These are phyloP conservation scores for Yueomyces sp. DNA, from an alignment of 805 yeast species.

Conservation along the genomic window DNA sequence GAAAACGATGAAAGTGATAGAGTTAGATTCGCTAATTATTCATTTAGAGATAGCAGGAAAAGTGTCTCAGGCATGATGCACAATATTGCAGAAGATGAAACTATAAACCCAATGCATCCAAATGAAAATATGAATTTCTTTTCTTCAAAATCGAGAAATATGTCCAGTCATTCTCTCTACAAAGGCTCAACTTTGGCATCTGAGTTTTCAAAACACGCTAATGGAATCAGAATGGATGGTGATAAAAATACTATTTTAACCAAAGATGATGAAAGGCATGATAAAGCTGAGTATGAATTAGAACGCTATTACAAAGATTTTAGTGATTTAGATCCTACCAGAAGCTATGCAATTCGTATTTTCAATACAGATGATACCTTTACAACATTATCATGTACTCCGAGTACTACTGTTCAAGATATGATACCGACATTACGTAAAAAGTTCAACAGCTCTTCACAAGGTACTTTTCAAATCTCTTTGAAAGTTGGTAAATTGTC, in stretches of 20 bases:
- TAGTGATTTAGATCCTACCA: constrained; percentile 20
- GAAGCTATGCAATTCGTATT: constrained; percentile 42
- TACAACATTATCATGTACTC: constrained; percentile 62
- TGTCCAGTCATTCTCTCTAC: neutral
- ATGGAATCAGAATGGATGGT: neutral
- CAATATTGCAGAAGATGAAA: neutral
- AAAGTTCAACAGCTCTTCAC: constrained; percentile 60
- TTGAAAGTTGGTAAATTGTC: constrained; percentile 65
- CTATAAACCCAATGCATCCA: neutral
- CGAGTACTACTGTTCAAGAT: constrained; percentile 66
- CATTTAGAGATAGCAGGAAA: neutral
- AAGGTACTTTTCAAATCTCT: constrained; percentile 63
- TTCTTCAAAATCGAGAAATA: neutral
- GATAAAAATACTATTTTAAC: neutral
- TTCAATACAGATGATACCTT: constrained; percentile 80
- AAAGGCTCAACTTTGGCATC: neutral
- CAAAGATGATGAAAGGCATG: constrained; percentile 20
- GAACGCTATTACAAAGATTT: constrained; percentile 26
- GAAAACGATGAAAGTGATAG: neutral
- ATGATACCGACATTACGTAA: constrained; percentile 57
- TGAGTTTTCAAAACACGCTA: neutral
- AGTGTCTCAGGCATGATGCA: neutral
- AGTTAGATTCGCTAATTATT: neutral
- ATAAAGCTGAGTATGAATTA: constrained; percentile 26
- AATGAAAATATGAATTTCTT: neutral